Base-by-base conservation (phyloP, 768 basidiomycete genomes). In the Coprinellus micaceus region DNA sequence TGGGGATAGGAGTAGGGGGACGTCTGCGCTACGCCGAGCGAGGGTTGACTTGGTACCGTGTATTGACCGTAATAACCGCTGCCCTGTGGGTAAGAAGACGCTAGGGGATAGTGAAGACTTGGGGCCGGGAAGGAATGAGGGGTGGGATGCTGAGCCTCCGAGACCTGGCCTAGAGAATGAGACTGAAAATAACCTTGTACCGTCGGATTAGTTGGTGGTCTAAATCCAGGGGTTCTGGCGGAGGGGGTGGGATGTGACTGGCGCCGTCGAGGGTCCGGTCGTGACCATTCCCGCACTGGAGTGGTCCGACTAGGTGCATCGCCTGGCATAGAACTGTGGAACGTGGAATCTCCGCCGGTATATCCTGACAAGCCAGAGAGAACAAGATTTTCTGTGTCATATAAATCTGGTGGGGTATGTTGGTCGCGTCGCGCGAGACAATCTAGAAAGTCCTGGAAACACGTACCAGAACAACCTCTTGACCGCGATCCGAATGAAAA, bases 41-140 rank as follows among this genome's bases (percentile, higher is more conserved):
- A 68, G 22, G 73, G 71, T 61, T 75, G 79, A 2, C 74, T 58
- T 61, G 80, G 69, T 67, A 80, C 70, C 63, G 74, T 66, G 70
- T 83, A 83, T 67, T 74, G 80, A 53, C 76, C 74, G 25, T 71
- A 64, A 57, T 75, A 79, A 61, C 63, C 64, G 25, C 64, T 43
- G 21, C 62, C 69, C 29, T 74, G 76, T 58, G 65, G 63, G 58
- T 75, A 77, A 4, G 64, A 59, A 19, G 67, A 56, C 28, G 61
- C 49, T 11, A 69, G 53, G 9, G 69, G 52, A 7, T 73, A 70
- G 55, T 66, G 70, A 55, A 61, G 57, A 36, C 64, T 19, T 1
- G 67, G 57, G 39, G 60, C 61, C 54, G 63, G 64, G 54, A 67
- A 69, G 22, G 47, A 46, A 21, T 63, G 40, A 47, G 55, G 63